These are phyloP conservation scores for Ganoderma leucocontextum DNA, from an alignment of 1,284 basidiomycete genomes.

Conservation along the genomic window DNA sequence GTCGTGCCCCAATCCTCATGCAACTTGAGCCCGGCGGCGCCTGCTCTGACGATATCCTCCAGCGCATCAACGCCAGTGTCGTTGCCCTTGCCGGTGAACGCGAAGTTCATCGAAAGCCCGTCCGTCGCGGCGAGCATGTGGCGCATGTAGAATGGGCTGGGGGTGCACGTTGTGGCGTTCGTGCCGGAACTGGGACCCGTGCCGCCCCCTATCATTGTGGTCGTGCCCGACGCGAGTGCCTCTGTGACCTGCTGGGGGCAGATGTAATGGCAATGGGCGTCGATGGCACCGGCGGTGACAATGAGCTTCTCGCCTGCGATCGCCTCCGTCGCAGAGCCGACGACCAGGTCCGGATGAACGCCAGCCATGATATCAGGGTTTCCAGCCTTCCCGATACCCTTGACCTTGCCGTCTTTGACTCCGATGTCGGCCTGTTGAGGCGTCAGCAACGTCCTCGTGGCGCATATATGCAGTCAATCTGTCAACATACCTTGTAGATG, in stretches of 20 bases:
- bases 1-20: conserved; percentile 99
- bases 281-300: conserved; percentile 92
- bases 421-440: conserved; percentile 91
- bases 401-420: conserved; percentile 85
- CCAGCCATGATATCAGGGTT: conserved; percentile 95
- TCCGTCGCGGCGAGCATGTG: conserved; percentile 93
- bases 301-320: conserved; percentile 96
- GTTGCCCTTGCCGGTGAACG: conserved; percentile 94
- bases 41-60: conserved; percentile 88
- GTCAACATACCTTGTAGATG: conserved; percentile 82
- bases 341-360: conserved; percentile 78
- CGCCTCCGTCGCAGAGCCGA: conserved; percentile 92
- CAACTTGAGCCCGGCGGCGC: conserved; percentile 92
- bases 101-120: conserved; percentile 90
- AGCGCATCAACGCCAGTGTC: conserved; percentile 81
- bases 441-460: not conserved
- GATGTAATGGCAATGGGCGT: conserved; percentile 94
- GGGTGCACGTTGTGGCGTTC: conserved; percentile 95
- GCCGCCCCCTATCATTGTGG: conserved; percentile 92
- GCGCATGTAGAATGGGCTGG: conserved; percentile 86
- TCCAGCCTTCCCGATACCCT: conserved; percentile 94
- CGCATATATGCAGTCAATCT: not conserved
- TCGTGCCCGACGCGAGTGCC: conserved; percentile 77
- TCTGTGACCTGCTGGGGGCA: conserved; percentile 90
- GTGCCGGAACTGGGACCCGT: conserved; percentile 94